phyloP scores from a whole-genome alignment of 345 rosid species.

The Triadica sebifera region DNA sequence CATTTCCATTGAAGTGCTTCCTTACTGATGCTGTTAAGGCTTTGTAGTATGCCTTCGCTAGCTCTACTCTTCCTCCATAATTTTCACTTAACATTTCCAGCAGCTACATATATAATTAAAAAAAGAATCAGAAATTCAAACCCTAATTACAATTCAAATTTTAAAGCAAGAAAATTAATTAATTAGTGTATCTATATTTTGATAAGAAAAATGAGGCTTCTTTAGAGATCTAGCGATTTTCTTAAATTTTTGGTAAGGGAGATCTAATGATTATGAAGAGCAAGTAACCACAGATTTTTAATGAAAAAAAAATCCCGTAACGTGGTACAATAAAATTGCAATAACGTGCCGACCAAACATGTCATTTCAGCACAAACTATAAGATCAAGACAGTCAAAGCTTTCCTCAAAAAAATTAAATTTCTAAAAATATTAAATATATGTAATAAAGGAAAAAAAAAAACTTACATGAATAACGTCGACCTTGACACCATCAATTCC shows the following conservation, averaged over 20 bases:
- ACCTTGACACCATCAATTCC: conserved; percentile 99
- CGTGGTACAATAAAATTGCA: neutral
- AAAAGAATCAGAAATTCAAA: too few relatives aligned
- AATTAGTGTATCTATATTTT: too few relatives aligned
- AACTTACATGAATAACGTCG: conserved; percentile 92
- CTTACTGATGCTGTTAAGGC: conserved; percentile 74
- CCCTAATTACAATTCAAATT: neutral
- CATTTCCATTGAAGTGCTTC: conserved; percentile 88
- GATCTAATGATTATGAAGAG: neutral
- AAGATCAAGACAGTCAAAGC: too few relatives aligned
- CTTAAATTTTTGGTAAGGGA: too few relatives aligned
- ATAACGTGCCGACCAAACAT: conserved; percentile 44
- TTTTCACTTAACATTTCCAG: conserved; percentile 86
- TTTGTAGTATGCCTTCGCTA: conserved; percentile 78
- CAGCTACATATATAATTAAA: conserved; percentile 31
- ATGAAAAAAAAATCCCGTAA: neutral
- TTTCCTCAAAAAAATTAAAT: too few relatives aligned
- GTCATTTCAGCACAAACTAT: neutral
- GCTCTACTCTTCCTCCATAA: conserved; percentile 91
- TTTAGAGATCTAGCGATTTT: too few relatives aligned
- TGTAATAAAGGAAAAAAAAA: too few relatives aligned
- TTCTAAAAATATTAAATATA: too few relatives aligned
- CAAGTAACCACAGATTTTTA: too few relatives aligned
- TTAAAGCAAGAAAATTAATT: neutral
- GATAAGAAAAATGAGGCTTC: too few relatives aligned